Conservation (phyloP, 2,329 filamentous ascomycete genomes). For the Aspergillus persii region DNA sequence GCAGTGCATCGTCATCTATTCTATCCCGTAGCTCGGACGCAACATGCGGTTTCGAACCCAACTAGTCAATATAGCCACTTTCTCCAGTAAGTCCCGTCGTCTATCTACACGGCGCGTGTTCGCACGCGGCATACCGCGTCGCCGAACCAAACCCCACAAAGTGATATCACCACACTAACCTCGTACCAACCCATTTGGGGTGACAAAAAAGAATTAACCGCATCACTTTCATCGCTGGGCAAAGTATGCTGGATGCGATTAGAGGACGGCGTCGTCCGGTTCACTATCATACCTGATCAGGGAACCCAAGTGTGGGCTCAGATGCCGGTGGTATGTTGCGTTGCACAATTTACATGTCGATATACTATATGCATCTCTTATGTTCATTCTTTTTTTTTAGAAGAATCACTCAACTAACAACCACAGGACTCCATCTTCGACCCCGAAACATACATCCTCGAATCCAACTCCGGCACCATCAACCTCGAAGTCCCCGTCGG, state of each 20-base stretch:
- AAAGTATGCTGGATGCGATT: slow-evolving; percentile 90
- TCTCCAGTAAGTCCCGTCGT: slow-evolving; percentile 47
- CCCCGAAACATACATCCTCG: slow-evolving; percentile 68
- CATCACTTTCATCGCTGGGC: slow-evolving; percentile 64
- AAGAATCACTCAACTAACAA: not conserved
- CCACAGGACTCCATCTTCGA: slow-evolving; percentile 79
- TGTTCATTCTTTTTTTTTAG: not conserved
- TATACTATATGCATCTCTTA: no score
- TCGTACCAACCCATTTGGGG: not conserved
- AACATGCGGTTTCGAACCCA: slow-evolving; percentile 36
- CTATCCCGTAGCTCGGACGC: not conserved
- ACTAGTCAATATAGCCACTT: slow-evolving; percentile 39
- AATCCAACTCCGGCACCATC: slow-evolving; percentile 90
- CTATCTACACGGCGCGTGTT: not conserved
- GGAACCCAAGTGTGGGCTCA: slow-evolving; percentile 96
- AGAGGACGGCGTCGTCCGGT: slow-evolving; percentile 81
- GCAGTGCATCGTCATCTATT: not conserved
- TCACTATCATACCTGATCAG: slow-evolving; percentile 92
- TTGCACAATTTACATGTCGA: no score
- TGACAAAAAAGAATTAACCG: slow-evolving; percentile 54
- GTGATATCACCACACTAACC: not conserved
- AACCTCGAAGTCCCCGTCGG: slow-evolving; percentile 93
- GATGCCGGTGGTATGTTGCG: slow-evolving; percentile 44
- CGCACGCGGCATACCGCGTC: not conserved
- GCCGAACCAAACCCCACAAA: not conserved